These are phyloP conservation scores for Chalciporus sp. DNA, from an alignment of 1,284 basidiomycete species.

Conservation along the genomic window DNA sequence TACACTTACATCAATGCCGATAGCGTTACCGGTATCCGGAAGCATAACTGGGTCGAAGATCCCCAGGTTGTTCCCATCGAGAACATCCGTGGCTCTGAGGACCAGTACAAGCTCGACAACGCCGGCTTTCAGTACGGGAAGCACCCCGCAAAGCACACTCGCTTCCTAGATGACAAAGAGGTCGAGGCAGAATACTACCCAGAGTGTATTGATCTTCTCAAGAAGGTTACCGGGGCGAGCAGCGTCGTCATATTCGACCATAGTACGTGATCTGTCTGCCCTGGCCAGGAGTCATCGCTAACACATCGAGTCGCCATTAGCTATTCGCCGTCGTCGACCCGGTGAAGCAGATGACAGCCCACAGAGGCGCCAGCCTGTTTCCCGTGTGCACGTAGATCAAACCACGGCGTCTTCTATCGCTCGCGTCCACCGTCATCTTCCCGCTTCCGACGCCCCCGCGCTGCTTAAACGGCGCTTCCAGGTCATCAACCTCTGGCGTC, in stretches of 20 bases:
- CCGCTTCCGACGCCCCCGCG: conserved; percentile 42
- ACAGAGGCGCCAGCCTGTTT: conserved; percentile 50
- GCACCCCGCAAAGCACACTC: conserved; percentile 24
- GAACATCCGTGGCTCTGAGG: conserved; percentile 46
- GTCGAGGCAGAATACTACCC: conserved; percentile 49
- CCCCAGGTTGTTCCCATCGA: conserved; percentile 16
- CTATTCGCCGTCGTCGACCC: conserved; percentile 46
- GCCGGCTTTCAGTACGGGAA: conserved; percentile 48
- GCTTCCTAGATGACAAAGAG: conserved; percentile 40
- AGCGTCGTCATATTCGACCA: conserved; percentile 55
- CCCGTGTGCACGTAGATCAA: conserved; percentile 52
- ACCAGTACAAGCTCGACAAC: conserved; percentile 43
- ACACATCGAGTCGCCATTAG: conserved; percentile 22
- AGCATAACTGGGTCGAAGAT: not conserved
- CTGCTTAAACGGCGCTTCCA: conserved; percentile 42
- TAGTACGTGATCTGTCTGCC: conserved; percentile 35
- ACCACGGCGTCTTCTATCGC: conserved; percentile 44
- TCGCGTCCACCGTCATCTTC: conserved; percentile 53
- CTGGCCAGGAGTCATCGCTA: not conserved
- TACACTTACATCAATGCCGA: conserved; percentile 3
- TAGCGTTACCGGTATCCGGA: not conserved
- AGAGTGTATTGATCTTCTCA: conserved; percentile 51
- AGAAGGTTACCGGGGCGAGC: conserved; percentile 51
- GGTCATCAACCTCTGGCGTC: conserved; percentile 53
- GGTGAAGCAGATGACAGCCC: conserved; percentile 41